A percentile compares a stretch with the other conserved stretches of the same genome.
Conservation (phyloP, 768 basidiomycete genomes). For the Russula vinacea region DNA sequence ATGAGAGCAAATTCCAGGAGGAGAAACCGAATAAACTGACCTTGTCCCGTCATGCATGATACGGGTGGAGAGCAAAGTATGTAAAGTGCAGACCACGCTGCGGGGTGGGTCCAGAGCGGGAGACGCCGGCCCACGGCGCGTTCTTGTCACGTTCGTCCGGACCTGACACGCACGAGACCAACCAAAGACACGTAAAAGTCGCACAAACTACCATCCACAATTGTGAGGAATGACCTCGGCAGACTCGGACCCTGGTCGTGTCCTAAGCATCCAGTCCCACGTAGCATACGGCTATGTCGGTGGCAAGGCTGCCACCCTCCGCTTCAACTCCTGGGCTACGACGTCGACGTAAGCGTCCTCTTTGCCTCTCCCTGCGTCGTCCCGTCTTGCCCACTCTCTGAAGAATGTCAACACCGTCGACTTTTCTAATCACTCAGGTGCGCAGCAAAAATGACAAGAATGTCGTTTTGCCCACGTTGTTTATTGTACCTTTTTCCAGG, state of each 20-base stretch:
- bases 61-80: neutral
- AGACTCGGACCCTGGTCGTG: conserved; percentile 43
- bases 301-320: conserved; percentile 74
- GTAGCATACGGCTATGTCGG: conserved; percentile 94
- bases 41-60: conserved; percentile 53
- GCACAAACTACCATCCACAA: neutral
- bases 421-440: conserved; percentile 92
- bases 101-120: neutral
- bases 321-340: conserved; percentile 84
- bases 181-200: neutral
- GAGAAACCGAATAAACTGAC: conserved; percentile 37
- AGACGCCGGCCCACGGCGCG: conserved; percentile 3
- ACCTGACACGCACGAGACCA: too few relatives aligned
- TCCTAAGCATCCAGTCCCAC: conserved; percentile 91
- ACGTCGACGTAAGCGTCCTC: conserved; percentile 75
- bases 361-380: neutral
- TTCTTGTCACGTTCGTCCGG: conserved; percentile 20
- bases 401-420: conserved; percentile 90
- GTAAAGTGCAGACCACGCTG: conserved; percentile 16
- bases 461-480: neutral
- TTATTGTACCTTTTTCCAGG: conserved; percentile 56
- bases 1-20: neutral
- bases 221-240: conserved; percentile 2
- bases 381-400: conserved; percentile 11
- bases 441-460: conserved; percentile 28